phyloP scores from a whole-genome alignment of 2,329 filamentous ascomycete species.

The Scedosporium minutisporum region DNA sequence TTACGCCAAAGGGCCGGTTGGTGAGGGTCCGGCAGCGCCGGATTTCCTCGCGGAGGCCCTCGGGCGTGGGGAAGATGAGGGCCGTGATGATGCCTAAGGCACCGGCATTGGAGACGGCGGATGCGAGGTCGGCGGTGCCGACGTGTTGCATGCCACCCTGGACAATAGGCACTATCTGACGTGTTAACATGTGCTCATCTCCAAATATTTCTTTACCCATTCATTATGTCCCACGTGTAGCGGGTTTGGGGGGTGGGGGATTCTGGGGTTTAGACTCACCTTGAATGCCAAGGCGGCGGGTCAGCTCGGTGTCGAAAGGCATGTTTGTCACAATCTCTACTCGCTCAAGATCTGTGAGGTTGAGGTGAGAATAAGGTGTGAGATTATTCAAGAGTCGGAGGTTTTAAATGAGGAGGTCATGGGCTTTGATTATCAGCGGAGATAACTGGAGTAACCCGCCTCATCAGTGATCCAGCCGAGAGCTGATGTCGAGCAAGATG shows the following conservation, averaged over 20 bases:
- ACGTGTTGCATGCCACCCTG: constrained; percentile 86
- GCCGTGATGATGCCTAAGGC: constrained; percentile 76
- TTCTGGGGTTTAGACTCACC: constrained; percentile 18
- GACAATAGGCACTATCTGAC: constrained; percentile 58
- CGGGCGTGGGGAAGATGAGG: constrained; percentile 85
- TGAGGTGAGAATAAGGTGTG: neutral
- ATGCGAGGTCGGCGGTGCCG: constrained; percentile 69
- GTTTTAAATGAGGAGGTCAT: too few species aligned
- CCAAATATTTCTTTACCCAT: too few species aligned
- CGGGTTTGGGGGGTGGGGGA: neutral
- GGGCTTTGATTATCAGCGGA: neutral
- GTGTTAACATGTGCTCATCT: neutral
- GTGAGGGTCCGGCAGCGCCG: constrained; percentile 74
- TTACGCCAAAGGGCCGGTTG: constrained; percentile 76
- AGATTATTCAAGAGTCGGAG: neutral
- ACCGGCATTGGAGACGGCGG: constrained; percentile 71
- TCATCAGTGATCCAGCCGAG: neutral
- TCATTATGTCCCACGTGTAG: too few species aligned
- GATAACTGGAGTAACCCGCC: neutral
- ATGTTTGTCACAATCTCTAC: constrained; percentile 22
- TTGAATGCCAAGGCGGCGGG: constrained; percentile 47
- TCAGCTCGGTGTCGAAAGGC: constrained; percentile 50
- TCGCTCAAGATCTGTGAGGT: constrained; percentile 3
- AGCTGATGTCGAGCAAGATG: neutral
- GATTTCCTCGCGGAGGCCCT: constrained; percentile 90